Base-by-base conservation (phyloP, 1,284 basidiomycete species). In the Baeospora myosura region DNA sequence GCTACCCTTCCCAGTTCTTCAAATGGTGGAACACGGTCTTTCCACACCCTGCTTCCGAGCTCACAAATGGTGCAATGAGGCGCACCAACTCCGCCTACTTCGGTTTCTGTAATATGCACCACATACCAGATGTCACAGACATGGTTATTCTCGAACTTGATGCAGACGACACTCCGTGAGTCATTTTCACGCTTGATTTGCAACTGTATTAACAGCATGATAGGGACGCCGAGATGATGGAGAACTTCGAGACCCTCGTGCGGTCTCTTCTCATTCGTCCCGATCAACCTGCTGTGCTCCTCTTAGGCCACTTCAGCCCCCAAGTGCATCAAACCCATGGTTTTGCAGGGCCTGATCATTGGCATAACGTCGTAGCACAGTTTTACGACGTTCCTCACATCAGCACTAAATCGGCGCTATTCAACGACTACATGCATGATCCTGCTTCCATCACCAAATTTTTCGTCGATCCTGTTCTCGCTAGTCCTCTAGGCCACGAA, bases 371-470 rank as follows among this genome's bases (percentile, higher is more conserved):
- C 40, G 90, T 96, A 3, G 88, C 93, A 0, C 90, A 94, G 58
- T 96, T 92, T 65, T 97, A 97, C 66, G 93, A 97, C 57, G 76
- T 96, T 22, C 91, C 93, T 0, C 88, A 96, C 59, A 69, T 97
- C 54, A 89, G 82, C 60, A 76, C 79, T 46, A 94, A 94, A 64
- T 77, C 89, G 7, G 61, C 88, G 26, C 62, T 94, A 3, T 94
- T 91, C 64, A 76, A 82, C 21, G 72, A 81, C 38, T 95, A 92
- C 64, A 81, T 96, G 61, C 61, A 70, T 29, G 75, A 85, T 52
- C 87, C 91, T 0, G 61, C 75, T 29, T 74, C 79, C 21, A 72
- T 87, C 45, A 68, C 75, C 8, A 70, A 77, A 43, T 96, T 79
- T 60, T 34, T 16, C 21, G 71, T 74, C 41, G 94, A 96, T 59